Evolutionary conservation across 2,329 filamentous ascomycete genomes (phyloP).

Genomic region (Fusarium luffae): DNA sequence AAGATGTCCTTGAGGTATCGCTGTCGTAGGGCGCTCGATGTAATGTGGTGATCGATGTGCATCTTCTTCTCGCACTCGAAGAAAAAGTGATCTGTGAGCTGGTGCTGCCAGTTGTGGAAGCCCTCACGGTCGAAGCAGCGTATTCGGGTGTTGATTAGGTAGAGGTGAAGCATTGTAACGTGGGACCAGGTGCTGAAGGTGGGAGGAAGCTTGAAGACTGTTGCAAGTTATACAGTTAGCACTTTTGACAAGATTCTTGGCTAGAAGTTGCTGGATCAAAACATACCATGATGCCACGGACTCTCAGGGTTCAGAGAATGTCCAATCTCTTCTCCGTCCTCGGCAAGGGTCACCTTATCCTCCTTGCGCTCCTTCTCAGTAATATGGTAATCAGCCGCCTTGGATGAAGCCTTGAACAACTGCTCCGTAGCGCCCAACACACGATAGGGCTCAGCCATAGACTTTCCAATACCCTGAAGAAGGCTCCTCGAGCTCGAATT

Average conservation of each 20-base stretch:
- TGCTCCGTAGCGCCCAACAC: constrained; percentile 83
- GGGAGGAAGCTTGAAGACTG: constrained; percentile 81
- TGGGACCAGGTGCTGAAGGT: constrained; percentile 98
- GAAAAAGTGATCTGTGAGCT: constrained; percentile 95
- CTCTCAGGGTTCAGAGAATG: constrained; percentile 46
- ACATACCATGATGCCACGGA: constrained; percentile 81
- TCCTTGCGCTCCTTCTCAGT: constrained; percentile 73
- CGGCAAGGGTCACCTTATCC: constrained; percentile 74
- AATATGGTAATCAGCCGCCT: constrained; percentile 80
- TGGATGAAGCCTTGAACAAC: constrained; percentile 79
- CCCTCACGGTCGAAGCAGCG: constrained; percentile 78
- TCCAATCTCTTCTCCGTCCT: constrained; percentile 85
- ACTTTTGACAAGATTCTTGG: not conserved
- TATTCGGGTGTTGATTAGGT: constrained; percentile 85
- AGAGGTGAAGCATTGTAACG: constrained; percentile 96
- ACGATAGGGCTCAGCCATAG: constrained; percentile 68
- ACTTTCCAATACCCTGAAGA: constrained; percentile 50
- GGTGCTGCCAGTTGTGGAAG: constrained; percentile 83
- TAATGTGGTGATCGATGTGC: constrained; percentile 80
- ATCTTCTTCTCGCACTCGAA: constrained; percentile 87
- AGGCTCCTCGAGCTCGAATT: constrained; percentile 49
- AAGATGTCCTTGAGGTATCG: constrained; percentile 88
- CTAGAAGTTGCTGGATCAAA: not conserved
- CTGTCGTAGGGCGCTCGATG: constrained; percentile 68
- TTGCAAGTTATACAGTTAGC: constrained; percentile 4